Conservation (phyloP, 768 basidiomycete species). For the Suillus discolor region DNA sequence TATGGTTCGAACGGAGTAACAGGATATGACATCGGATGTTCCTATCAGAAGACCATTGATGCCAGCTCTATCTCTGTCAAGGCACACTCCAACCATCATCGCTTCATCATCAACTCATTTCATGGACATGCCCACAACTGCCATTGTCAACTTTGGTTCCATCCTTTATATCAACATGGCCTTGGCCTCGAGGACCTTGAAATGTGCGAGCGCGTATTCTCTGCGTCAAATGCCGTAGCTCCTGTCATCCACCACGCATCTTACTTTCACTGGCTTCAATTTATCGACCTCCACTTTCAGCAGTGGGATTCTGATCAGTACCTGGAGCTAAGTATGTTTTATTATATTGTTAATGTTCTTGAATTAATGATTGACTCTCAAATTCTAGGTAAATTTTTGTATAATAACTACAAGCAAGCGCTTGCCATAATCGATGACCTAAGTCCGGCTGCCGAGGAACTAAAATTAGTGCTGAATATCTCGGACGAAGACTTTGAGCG, state of each 20-base stretch:
- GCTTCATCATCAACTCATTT: constrained; percentile 21
- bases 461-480: neutral
- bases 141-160: constrained; percentile 19
- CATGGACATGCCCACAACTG: constrained; percentile 26
- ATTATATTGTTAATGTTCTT: neutral
- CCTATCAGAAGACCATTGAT: constrained; percentile 20
- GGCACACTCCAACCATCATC: constrained; percentile 9
- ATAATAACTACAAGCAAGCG: constrained; percentile 21
- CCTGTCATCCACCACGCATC: constrained; percentile 13
- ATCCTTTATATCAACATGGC: constrained; percentile 16
- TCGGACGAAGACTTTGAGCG: neutral
- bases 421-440: constrained; percentile 12
- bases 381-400: constrained; percentile 12
- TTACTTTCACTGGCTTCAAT: constrained; percentile 22
- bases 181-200: constrained; percentile 23
- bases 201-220: constrained; percentile 21
- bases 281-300: constrained; percentile 12
- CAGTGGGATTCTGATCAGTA: constrained; percentile 11
- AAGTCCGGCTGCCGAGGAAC: neutral
- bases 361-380: neutral
- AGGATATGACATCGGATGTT: constrained; percentile 34
- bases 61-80: constrained; percentile 19
- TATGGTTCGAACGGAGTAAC: constrained; percentile 15
- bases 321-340: constrained; percentile 11
- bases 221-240: constrained; percentile 13